A percentile compares a stretch with the other conserved stretches of the same genome.
These are phyloP conservation scores for Saccharata proteae DNA, from an alignment of 2,329 filamentous ascomycete genomes.

Conservation along the genomic window DNA sequence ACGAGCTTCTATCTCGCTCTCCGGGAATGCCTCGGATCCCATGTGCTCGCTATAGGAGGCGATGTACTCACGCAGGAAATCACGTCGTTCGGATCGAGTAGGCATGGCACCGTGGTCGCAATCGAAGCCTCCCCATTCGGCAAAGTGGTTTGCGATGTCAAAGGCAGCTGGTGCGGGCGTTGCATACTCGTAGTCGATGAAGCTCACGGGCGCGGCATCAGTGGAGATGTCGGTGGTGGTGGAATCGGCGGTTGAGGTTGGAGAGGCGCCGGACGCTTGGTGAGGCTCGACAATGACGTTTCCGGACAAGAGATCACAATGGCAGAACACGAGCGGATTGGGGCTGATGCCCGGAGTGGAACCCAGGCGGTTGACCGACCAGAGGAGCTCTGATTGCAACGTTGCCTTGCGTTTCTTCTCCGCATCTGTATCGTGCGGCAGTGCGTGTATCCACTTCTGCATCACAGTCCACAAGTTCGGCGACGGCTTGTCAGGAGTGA, in stretches of 20 bases:
- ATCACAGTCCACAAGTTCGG: slow-evolving; percentile 91
- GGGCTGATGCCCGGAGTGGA: slow-evolving; percentile 56
- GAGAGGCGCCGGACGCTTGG: slow-evolving; percentile 19
- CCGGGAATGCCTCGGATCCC: slow-evolving; percentile 14
- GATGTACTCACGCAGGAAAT: slow-evolving; percentile 78
- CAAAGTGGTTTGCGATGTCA: slow-evolving; percentile 95
- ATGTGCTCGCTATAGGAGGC: slow-evolving; percentile 48
- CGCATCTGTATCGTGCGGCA: slow-evolving; percentile 60
- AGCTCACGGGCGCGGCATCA: slow-evolving; percentile 45
- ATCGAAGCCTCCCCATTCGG: slow-evolving; percentile 95
- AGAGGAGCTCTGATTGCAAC: slow-evolving; percentile 64
- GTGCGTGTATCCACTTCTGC: slow-evolving; percentile 85
- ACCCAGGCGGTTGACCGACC: slow-evolving; percentile 59
- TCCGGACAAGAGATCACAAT: slow-evolving; percentile 90
- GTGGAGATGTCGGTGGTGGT: slow-evolving; percentile 10
- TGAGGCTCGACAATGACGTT: slow-evolving; percentile 78
- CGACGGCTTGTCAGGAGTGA: slow-evolving; percentile 55
- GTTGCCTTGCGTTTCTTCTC: slow-evolving; percentile 54
- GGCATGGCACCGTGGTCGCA: slow-evolving; percentile 82
- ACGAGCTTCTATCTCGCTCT: slow-evolving; percentile 10
- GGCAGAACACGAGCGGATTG: slow-evolving; percentile 77
- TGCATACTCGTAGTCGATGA: slow-evolving; percentile 98
- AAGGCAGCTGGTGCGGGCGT: slow-evolving; percentile 90
- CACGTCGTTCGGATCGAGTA: slow-evolving; percentile 59
- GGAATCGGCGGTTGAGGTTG: slow-evolving; percentile 14